phyloP scores from a whole-genome alignment of 2,329 filamentous ascomycete genomes.

The Colletotrichum spaethianum region DNA sequence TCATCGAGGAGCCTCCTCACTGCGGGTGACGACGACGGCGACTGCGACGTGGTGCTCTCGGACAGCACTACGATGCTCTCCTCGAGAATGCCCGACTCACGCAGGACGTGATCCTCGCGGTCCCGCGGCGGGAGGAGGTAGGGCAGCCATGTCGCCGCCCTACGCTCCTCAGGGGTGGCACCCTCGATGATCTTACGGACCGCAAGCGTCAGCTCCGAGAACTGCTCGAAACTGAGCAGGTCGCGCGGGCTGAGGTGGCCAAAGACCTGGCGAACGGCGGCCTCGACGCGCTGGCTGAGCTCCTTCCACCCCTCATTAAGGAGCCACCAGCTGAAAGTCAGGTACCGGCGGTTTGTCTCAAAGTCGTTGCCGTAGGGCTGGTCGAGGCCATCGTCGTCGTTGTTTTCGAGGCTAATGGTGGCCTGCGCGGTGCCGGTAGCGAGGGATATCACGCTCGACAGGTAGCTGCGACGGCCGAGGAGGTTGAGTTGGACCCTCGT shows the following conservation, averaged over 20 bases:
- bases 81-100: slow-evolving; percentile 84
- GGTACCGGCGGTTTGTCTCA: slow-evolving; percentile 93
- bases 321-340: slow-evolving; percentile 99
- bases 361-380: slow-evolving; percentile 93
- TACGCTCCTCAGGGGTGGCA: slow-evolving; percentile 55
- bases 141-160: slow-evolving; percentile 78
- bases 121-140: slow-evolving; percentile 86
- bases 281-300: slow-evolving; percentile 84
- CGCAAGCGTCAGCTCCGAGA: slow-evolving; percentile 85
- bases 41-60: slow-evolving; percentile 49
- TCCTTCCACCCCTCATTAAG: slow-evolving; percentile 91
- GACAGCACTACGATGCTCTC: slow-evolving; percentile 59
- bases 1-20: slow-evolving; percentile 92
- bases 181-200: slow-evolving; percentile 91
- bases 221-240: slow-evolving; percentile 83
- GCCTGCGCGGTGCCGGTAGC: slow-evolving; percentile 82
- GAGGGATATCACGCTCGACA: slow-evolving; percentile 93
- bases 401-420: slow-evolving; percentile 91
- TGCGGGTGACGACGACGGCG: slow-evolving; percentile 65
- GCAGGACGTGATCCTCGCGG: slow-evolving; percentile 86
- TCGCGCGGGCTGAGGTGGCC: slow-evolving; percentile 91
- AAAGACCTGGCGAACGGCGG: slow-evolving; percentile 91
- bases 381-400: slow-evolving; percentile 88
- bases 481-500: slow-evolving; percentile 98
- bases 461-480: slow-evolving; percentile 92